Percentiles rank a stretch among this genome's conserved stretches.
Evolutionary conservation across 345 rosid genomes (phyloP).

Genomic region (Luvunga scandens): DNA sequence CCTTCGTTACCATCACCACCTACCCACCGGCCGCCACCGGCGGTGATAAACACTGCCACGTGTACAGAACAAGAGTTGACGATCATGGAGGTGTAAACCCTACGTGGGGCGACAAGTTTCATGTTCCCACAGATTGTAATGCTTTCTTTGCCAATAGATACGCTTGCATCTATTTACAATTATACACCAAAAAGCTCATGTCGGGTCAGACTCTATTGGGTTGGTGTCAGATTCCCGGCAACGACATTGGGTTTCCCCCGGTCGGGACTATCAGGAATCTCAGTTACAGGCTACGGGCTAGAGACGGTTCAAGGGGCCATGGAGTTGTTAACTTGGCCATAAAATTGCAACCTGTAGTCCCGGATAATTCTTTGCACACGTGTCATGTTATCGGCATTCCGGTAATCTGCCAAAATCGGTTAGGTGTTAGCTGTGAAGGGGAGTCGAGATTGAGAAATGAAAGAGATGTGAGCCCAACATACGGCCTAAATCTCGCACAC

Average conservation of each 20-base stretch:
- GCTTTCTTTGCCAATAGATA: constrained; percentile 28
- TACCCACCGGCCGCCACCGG: constrained; percentile 2
- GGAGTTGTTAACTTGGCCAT: constrained; percentile 46
- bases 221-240: constrained; percentile 48
- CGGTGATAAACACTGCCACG: constrained; percentile 12
- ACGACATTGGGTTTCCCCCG: constrained; percentile 31
- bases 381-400: constrained; percentile 42
- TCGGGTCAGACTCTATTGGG: constrained; percentile 36
- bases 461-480: neutral
- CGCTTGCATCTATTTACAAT: constrained; percentile 22
- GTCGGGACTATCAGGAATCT: constrained; percentile 27
- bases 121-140: constrained; percentile 23
- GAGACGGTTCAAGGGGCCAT: constrained; percentile 41
- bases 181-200: constrained; percentile 36
- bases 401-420: neutral
- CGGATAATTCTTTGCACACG: neutral
- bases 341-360: constrained; percentile 18
- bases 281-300: constrained; percentile 43
- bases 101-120: constrained; percentile 51
- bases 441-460: neutral
- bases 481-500: neutral
- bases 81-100: constrained; percentile 43
- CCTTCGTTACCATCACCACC: constrained; percentile 33
- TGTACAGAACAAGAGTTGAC: constrained; percentile 23
- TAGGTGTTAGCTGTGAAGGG: neutral